phyloP scores from a whole-genome alignment of 2,329 filamentous ascomycete genomes.

The Capronia epimyces region DNA sequence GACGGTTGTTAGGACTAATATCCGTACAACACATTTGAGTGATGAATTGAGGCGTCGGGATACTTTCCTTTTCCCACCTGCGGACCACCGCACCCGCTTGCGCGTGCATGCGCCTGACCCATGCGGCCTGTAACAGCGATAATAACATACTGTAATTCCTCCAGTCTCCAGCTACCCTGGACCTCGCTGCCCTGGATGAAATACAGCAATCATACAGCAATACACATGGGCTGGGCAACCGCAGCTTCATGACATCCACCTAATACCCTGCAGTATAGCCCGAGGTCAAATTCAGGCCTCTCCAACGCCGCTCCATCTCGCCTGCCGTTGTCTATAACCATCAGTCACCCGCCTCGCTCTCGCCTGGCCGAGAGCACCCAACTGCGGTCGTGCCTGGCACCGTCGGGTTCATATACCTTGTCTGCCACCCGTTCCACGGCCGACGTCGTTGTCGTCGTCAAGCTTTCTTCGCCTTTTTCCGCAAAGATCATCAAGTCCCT shows the following conservation, averaged over 20 bases:
- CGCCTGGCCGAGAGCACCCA: neutral
- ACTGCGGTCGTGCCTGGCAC: neutral
- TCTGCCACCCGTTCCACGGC: neutral
- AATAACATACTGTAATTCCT: no score
- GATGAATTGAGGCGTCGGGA: no score
- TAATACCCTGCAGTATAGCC: neutral
- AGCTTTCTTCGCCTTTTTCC: slow-evolving; percentile 6
- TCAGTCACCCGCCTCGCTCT: neutral
- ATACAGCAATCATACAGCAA: neutral
- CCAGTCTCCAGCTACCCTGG: neutral
- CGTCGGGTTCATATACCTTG: neutral
- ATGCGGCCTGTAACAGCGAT: no score
- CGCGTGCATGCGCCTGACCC: no score
- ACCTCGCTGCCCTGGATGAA: neutral
- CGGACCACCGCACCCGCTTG: no score
- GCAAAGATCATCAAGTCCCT: slow-evolving; percentile 6
- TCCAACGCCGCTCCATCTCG: slow-evolving; percentile 1
- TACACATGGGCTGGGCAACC: neutral
- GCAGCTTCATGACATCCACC: neutral
- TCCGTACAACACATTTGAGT: no score
- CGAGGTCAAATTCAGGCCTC: no score
- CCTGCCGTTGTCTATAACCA: neutral
- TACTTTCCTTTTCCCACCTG: no score
- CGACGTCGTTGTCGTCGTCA: neutral
- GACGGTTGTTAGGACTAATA: no score